These are phyloP conservation scores for Colletotrichum costaricense DNA, from an alignment of 2,329 filamentous ascomycete genomes.

Conservation along the genomic window DNA sequence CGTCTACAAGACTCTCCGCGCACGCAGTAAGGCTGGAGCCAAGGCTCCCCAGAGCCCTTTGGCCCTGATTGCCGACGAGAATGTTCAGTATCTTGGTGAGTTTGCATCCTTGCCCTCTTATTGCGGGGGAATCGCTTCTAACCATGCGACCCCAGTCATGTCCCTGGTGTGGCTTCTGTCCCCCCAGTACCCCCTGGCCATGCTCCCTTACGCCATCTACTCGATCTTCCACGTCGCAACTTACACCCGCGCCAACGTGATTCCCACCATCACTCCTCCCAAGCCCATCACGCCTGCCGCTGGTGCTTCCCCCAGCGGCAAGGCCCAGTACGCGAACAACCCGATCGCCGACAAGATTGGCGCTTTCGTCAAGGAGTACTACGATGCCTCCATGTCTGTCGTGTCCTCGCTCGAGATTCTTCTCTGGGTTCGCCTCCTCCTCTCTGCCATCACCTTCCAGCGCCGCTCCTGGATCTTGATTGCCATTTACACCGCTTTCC, in stretches of 20 bases:
- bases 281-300: constrained; percentile 64
- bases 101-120: constrained; percentile 40
- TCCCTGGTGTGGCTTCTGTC: constrained; percentile 94
- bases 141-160: constrained; percentile 73
- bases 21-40: constrained; percentile 80
- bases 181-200: constrained; percentile 87
- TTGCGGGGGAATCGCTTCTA: background rate
- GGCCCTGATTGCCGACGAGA: constrained; percentile 85
- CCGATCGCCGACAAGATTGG: constrained; percentile 86
- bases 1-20: constrained; percentile 96
- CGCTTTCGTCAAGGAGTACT: constrained; percentile 97
- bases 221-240: constrained; percentile 98
- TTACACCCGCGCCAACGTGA: constrained; percentile 92
- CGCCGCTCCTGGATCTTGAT: constrained; percentile 92
- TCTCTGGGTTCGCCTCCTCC: constrained; percentile 85
- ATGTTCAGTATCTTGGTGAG: constrained; percentile 96
- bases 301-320: constrained; percentile 66
- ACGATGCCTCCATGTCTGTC: constrained; percentile 94
- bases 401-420: constrained; percentile 89
- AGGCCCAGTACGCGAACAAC: constrained; percentile 64
- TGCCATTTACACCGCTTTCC: constrained; percentile 87
- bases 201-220: constrained; percentile 96
- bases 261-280: constrained; percentile 84
- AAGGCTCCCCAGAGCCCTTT: constrained; percentile 70
- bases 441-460: constrained; percentile 87